Percentiles rank a stretch among this genome's conserved stretches.
Conservation (phyloP, 163 green algal species). For the Scenedesmus sp. region DNA sequence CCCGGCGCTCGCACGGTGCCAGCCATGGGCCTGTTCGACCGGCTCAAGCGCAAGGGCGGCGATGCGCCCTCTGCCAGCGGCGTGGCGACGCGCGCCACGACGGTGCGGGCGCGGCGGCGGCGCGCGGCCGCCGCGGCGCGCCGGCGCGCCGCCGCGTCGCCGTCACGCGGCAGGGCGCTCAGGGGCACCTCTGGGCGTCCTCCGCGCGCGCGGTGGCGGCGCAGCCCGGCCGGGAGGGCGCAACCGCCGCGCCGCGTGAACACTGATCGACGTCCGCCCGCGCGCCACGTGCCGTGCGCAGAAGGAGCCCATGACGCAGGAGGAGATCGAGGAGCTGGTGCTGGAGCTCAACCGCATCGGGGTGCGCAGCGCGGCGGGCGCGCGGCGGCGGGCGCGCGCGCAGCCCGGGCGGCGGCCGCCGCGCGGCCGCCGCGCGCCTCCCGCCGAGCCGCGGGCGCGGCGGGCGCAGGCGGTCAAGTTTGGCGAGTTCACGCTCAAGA, state of each 20-base stretch:
- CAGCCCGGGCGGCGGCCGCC: background rate
- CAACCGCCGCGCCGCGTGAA: no score
- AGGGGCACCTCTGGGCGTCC: no score
- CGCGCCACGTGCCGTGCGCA: conserved; percentile 30
- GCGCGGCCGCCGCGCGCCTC: no score
- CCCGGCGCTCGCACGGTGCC: no score
- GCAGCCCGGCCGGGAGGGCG: no score
- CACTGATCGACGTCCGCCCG: no score
- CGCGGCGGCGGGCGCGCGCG: background rate
- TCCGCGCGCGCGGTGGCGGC: no score
- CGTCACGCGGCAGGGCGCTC: no score
- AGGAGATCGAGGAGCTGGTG: conserved; percentile 89
- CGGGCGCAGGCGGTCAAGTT: conserved; percentile 95
- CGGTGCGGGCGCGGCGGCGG: conserved; percentile 32
- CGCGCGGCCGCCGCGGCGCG: no score
- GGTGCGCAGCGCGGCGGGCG: conserved; percentile 59
- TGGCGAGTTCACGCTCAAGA: conserved; percentile 99
- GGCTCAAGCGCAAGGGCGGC: background rate
- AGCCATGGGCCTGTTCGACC: conserved; percentile 36
- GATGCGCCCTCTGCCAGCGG: conserved; percentile 25
- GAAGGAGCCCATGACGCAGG: conserved; percentile 71
- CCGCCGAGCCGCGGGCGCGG: background rate
- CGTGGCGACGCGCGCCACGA: conserved; percentile 31
- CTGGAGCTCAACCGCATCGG: conserved; percentile 93
- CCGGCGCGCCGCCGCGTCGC: no score